Evolutionary conservation across 768 basidiomycete species (phyloP).

Genomic region (Lactifluus subvellereus): DNA sequence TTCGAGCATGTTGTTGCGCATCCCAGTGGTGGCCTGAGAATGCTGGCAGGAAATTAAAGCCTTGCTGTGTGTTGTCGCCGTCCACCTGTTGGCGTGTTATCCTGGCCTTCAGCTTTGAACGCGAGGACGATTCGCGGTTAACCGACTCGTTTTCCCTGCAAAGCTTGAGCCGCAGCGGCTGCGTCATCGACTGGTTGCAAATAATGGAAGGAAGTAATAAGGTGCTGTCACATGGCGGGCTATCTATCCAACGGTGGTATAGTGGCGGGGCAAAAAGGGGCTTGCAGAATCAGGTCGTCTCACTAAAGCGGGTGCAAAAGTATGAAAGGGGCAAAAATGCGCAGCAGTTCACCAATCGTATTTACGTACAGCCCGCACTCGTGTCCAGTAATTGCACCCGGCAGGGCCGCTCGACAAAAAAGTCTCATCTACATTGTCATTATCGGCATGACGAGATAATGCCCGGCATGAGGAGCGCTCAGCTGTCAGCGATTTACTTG

Average conservation of each 20-base stretch:
- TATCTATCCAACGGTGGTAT: neutral
- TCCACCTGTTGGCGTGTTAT: neutral
- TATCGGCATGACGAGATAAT: neutral
- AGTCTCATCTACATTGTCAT: neutral
- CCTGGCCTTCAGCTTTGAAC: neutral
- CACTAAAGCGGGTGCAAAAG: neutral
- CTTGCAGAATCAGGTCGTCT: neutral
- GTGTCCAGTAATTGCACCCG: constrained; percentile 5
- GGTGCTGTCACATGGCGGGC: neutral
- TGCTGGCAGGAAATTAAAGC: neutral
- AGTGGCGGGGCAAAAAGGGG: neutral
- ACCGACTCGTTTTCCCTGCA: too few species aligned
- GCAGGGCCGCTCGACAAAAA: too few species aligned
- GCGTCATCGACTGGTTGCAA: too few species aligned
- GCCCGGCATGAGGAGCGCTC: neutral
- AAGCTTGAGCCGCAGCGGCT: too few species aligned
- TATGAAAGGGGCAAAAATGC: constrained; percentile 6
- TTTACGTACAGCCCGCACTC: neutral
- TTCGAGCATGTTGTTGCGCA: neutral
- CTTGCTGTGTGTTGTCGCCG: neutral
- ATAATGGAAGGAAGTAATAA: neutral
- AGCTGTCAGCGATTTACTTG: too few species aligned
- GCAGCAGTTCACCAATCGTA: neutral
- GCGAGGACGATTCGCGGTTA: neutral
- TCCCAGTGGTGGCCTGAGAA: neutral